Percentiles rank a stretch among this genome's conserved stretches.
These are phyloP conservation scores for Letharia lupina DNA, from an alignment of 495 filamentous ascomycete genomes.

Conservation along the genomic window DNA sequence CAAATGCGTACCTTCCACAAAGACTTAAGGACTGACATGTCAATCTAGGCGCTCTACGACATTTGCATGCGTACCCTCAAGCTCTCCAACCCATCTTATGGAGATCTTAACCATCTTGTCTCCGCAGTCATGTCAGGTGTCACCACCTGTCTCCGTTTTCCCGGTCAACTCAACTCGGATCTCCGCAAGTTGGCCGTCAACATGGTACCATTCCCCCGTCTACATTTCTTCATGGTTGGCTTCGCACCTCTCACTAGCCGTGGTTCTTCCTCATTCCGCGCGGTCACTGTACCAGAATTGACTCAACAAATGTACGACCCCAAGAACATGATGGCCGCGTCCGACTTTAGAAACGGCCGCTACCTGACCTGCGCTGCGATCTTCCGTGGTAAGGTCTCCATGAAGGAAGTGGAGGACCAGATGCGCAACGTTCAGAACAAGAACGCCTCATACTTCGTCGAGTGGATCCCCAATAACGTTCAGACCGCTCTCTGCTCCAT, in stretches of 20 bases:
- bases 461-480: slow-evolving; percentile 99
- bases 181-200: slow-evolving; percentile 99
- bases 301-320: slow-evolving; percentile 99
- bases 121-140: slow-evolving; percentile 99
- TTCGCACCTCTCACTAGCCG: slow-evolving; percentile 98
- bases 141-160: slow-evolving; percentile 97
- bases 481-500: slow-evolving; percentile 99
- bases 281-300: slow-evolving; percentile 93
- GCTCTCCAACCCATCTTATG: slow-evolving; percentile 95
- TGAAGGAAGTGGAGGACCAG: slow-evolving; percentile 99
- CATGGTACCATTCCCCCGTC: slow-evolving; percentile 99
- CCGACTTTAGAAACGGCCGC: slow-evolving; percentile 98
- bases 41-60: slow-evolving; percentile 81
- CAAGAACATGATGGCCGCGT: slow-evolving; percentile 99
- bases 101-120: slow-evolving; percentile 98
- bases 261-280: slow-evolving; percentile 90
- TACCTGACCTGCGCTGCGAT: slow-evolving; percentile 99
- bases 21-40: slow-evolving; percentile 22
- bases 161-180: slow-evolving; percentile 99
- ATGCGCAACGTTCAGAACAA: slow-evolving; percentile 99
- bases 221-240: slow-evolving; percentile 99
- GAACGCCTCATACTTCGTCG: slow-evolving; percentile 99
- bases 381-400: slow-evolving; percentile 99
- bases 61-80: slow-evolving; percentile 99
- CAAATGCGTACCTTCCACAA: not conserved